These are phyloP conservation scores for Paraconiothyrium sp. DNA, from an alignment of 2,329 filamentous ascomycete genomes.

Conservation along the genomic window DNA sequence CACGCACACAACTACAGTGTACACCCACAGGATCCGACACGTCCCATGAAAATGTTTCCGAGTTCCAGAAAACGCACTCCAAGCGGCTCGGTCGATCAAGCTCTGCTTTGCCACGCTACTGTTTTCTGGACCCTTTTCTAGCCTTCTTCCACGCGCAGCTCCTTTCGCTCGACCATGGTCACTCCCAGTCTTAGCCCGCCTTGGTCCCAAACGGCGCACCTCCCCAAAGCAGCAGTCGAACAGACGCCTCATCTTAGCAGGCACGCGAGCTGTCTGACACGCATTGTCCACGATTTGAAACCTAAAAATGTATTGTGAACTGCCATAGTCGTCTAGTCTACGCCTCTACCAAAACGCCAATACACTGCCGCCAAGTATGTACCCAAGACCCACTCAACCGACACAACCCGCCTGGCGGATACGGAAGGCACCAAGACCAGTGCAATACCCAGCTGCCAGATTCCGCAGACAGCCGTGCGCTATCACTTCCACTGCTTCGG, in stretches of 20 bases:
- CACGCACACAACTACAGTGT: background rate
- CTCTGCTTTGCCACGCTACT: background rate
- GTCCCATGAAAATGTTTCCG: background rate
- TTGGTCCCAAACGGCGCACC: constrained; percentile 6
- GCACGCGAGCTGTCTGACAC: constrained; percentile 4
- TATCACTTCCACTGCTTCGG: background rate
- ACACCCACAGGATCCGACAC: background rate
- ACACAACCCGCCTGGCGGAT: constrained; percentile 2
- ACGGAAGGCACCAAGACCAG: background rate
- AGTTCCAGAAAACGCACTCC: too few species aligned
- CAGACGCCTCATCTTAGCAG: background rate
- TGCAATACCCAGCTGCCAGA: background rate
- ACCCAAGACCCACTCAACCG: constrained; percentile 6
- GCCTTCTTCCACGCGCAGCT: constrained; percentile 6
- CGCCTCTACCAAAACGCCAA: constrained; percentile 10
- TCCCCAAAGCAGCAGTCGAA: constrained; percentile 9
- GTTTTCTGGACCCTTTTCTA: constrained; percentile 1
- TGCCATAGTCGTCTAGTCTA: too few species aligned
- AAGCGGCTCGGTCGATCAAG: background rate
- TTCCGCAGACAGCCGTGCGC: constrained; percentile 7
- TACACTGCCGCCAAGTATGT: background rate
- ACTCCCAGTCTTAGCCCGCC: constrained; percentile 3
- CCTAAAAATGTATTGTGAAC: too few species aligned
- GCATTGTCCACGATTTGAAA: background rate
- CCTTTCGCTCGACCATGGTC: background rate